Evolutionary conservation across 2,329 filamentous ascomycete species (phyloP).

Genomic region (Septoria linicola): DNA sequence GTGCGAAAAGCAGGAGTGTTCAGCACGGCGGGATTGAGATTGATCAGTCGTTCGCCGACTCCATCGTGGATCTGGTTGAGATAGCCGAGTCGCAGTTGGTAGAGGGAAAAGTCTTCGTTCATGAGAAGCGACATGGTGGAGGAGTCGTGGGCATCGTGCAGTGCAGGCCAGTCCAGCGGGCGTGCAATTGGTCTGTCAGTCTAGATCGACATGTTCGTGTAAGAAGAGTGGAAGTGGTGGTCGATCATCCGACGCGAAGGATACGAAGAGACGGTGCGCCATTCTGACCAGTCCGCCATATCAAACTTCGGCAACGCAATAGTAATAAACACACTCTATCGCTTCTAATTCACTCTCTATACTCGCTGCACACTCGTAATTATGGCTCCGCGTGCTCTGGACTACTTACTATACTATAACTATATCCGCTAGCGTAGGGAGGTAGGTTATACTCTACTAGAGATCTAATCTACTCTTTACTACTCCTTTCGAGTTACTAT

Average conservation of each 20-base stretch:
- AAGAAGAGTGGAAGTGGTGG: neutral
- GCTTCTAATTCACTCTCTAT: no score
- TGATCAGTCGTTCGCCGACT: conserved; percentile 80
- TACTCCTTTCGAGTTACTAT: no score
- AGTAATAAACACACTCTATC: no score
- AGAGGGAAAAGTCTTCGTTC: conserved; percentile 64
- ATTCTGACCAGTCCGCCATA: no score
- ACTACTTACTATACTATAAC: no score
- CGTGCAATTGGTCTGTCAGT: neutral
- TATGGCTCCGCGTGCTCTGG: no score
- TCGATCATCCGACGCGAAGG: conserved; percentile 15
- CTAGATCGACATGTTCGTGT: neutral
- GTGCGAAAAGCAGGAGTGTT: conserved; percentile 80
- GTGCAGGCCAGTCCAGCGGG: conserved; percentile 29
- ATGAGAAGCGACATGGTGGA: conserved; percentile 41
- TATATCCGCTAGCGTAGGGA: no score
- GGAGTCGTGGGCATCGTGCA: neutral
- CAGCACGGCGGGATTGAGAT: conserved; percentile 73
- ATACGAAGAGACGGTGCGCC: no score
- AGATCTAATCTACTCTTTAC: no score
- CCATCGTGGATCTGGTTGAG: conserved; percentile 78
- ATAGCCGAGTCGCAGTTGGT: conserved; percentile 78
- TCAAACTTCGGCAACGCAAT: no score
- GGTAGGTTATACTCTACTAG: no score
- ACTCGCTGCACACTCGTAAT: no score